A percentile compares a stretch with the other conserved stretches of the same genome.
phyloP scores from a whole-genome alignment of 805 yeast species.

The Priceomyces carsonii region DNA sequence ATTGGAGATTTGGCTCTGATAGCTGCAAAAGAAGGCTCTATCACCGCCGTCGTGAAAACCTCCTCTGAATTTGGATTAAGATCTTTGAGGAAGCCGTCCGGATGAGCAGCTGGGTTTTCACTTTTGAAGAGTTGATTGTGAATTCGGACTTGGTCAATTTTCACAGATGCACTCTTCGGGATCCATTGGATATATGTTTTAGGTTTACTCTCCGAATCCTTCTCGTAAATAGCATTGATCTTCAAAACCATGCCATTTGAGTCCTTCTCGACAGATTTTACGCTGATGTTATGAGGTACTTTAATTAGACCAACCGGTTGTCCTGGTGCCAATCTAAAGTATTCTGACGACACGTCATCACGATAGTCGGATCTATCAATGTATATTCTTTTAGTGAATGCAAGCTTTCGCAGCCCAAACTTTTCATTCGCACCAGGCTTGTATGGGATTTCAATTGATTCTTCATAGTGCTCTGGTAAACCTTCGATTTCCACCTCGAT shows the following conservation, averaged over 20 bases:
- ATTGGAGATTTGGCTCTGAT: constrained; percentile 74
- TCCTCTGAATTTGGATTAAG: constrained; percentile 79
- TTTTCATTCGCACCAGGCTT: constrained; percentile 72
- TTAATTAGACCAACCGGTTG: constrained; percentile 94
- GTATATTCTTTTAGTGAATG: constrained; percentile 74
- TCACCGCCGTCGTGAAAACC: constrained; percentile 60
- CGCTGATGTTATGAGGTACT: constrained; percentile 82
- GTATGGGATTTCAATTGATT: constrained; percentile 75
- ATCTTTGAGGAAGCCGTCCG: constrained; percentile 86
- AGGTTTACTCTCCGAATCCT: constrained; percentile 70
- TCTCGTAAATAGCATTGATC: constrained; percentile 80
- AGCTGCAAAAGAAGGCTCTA: constrained; percentile 74
- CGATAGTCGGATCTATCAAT: constrained; percentile 90
- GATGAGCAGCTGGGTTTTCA: constrained; percentile 87
- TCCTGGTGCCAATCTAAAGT: constrained; percentile 90
- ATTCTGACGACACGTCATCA: constrained; percentile 54
- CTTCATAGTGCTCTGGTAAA: constrained; percentile 71
- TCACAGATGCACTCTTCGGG: constrained; percentile 61
- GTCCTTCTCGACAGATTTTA: constrained; percentile 65
- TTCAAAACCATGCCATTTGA: constrained; percentile 62
- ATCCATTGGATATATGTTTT: constrained; percentile 98
- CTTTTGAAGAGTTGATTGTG: constrained; percentile 86
- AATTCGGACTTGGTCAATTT: constrained; percentile 74
- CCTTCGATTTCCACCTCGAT: constrained; percentile 81
- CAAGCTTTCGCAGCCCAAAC: constrained; percentile 68